Evolutionary conservation across 2,329 filamentous ascomycete genomes (phyloP).

Genomic region (Hypoxylon sp.): DNA sequence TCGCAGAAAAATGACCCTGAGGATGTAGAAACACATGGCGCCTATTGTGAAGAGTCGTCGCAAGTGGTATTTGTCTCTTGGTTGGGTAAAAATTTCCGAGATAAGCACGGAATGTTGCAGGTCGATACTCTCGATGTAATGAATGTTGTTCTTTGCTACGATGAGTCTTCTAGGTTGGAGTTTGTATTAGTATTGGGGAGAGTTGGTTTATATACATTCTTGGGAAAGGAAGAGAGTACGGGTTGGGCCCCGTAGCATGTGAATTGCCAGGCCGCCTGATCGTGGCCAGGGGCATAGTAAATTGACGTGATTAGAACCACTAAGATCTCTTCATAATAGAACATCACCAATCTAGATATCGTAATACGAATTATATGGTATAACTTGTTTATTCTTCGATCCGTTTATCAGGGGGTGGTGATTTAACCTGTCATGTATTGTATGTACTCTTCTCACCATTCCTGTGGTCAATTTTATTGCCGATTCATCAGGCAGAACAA

Average conservation of each 20-base stretch:
- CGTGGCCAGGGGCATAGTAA: background rate
- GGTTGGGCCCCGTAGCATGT: background rate
- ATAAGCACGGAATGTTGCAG: background rate
- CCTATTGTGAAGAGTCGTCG: background rate
- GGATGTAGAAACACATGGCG: background rate
- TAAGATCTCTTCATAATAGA: background rate
- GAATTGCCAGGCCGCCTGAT: background rate
- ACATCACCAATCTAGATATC: background rate
- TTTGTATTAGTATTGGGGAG: background rate
- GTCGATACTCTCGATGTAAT: background rate
- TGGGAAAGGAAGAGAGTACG: background rate
- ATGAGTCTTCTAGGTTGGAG: background rate
- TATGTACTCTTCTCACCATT: too few relatives aligned
- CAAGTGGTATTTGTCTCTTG: background rate
- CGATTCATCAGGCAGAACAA: too few relatives aligned
- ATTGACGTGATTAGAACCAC: background rate
- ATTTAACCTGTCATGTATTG: background rate
- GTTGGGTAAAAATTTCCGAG: background rate
- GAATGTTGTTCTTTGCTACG: background rate
- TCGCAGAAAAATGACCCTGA: background rate
- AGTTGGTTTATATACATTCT: background rate
- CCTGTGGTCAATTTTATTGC: too few relatives aligned
- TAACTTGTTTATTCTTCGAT: background rate
- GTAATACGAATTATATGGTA: background rate
- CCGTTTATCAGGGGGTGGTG: background rate